Evolutionary conservation across 192 early-diverging fungal genomes (phyloP), one percentile per base, ranked within the genome.

Genomic region (Coemansia sp.): DNA sequence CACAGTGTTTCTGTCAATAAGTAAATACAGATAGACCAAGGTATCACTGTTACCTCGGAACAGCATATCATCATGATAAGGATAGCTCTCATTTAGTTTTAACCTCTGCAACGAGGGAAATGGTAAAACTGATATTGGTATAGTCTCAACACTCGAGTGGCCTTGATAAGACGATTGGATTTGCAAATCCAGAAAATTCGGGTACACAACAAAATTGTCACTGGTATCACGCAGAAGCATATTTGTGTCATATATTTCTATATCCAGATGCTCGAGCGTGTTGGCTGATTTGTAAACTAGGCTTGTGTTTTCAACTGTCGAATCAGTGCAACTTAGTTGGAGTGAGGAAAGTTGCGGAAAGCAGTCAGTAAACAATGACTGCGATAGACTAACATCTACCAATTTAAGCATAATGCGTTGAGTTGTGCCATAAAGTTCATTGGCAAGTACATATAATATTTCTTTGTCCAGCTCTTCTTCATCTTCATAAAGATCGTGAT

Each of bases 1-100:
- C 23, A 25, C 48, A 10, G 19, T 8, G 1, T 21, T 25, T 23
- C 17, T 23, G 48, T 51, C 6, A 21, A 21, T 9, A 51, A 23
- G n/a, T 4, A 51, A 51, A 25, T 51, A 25, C 48, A 64, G 17
- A 50, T 29, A 48, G 31, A 46, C 45, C 45, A 64, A 41, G 1
- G 63, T 64, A 10, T n/a, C 41, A 29, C 27, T 48, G 44, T 64
- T 64, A n/a, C 63, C 63, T 25, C 63, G 63, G 15, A 64, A 64
- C 42, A 64, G 44, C 25, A 48, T 31, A 31, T 64, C 63, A 32
- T 64, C 44, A n/a, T 41, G 27, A 11, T 45, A 64, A 48, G 63
- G 63, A 29, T 64, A 64, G n/a, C 23, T 23, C 17, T 14, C 25
- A 9, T 29, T 34, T 4, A 44, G 25, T 31, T 31, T 29, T 12